Conservation (phyloP, 805 yeast genomes). For the Nakazawaea holstii region DNA sequence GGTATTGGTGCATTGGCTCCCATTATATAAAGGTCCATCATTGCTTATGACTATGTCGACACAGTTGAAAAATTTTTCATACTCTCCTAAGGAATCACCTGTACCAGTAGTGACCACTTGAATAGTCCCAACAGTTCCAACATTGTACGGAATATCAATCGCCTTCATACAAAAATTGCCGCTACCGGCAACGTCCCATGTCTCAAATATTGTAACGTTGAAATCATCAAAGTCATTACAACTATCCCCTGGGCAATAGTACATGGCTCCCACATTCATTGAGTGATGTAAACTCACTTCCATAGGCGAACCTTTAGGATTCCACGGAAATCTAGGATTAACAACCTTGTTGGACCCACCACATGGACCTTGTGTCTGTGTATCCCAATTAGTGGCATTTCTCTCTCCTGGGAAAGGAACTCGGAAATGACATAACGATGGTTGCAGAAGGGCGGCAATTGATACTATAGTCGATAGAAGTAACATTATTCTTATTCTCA, state of each 20-base stretch:
- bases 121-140: constrained; percentile 21
- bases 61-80: too few relatives aligned
- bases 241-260: constrained; percentile 19
- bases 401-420: constrained; percentile 28
- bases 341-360: constrained; percentile 23
- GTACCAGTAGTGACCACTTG: constrained; percentile 22
- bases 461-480: neutral
- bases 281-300: constrained; percentile 19
- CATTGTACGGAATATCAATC: constrained; percentile 18
- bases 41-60: constrained; percentile 21
- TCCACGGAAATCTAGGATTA: constrained; percentile 24
- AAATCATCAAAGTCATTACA: constrained; percentile 21
- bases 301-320: constrained; percentile 25
- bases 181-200: constrained; percentile 16
- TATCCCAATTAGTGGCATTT: constrained; percentile 23
- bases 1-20: constrained; percentile 22
- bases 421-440: constrained; percentile 21
- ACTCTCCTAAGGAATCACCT: constrained; percentile 13
- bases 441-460: constrained; percentile 12
- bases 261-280: constrained; percentile 20
- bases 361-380: constrained; percentile 24
- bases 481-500: neutral
- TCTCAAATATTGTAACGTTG: constrained; percentile 17
- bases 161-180: constrained; percentile 26
- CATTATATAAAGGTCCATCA: constrained; percentile 21